Evolutionary conservation across 2,329 filamentous ascomycete species (phyloP), one percentile per base, ranked within the genome.

Genomic region (Microdochium bolleyi): DNA sequence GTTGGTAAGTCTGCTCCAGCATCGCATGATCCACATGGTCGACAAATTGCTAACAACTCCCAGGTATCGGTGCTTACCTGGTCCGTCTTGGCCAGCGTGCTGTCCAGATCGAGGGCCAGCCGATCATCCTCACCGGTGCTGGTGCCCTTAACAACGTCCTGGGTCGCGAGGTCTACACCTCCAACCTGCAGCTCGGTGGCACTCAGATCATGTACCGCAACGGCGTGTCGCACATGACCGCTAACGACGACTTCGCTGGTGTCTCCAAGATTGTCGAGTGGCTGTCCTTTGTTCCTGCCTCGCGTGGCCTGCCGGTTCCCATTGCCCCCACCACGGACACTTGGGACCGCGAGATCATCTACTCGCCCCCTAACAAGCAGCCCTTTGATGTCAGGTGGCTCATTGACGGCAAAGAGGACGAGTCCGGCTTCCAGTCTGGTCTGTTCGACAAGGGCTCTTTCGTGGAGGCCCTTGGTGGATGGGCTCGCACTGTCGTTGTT

Each of bases 151-250:
- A 99, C 84, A 99, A 97, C 77, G 80, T 99, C 64, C 84, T 99
- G 56, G 94, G 94, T 65, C 91, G 95, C 62, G 94, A 99, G 73
- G 92, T 99, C 27, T 99, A 99, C 77, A 96, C 94, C 24, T 97
- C 94, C 56, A 99, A 99, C 81, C 75, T 99, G 67, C 94, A 99
- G 78, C 89, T 99, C 59, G 94, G 94, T 84, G 94, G 94, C 63
- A 99, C 94, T n/a, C 94, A 99, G 74, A 99, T 99, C 81, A 99
- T 99, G 94, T 97, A 99, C 84, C 92, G 89, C 76, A 99, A 99
- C 70, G 94, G 94, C 83, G 94, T 99, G 44, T 97, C 94, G 22
- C 94, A 99, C 78, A 92, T 97, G 89, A 96, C 92, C 61, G 94
- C 94, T 64, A 88, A 87, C 62, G 92, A 99, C 66, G 94, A 99